phyloP scores from a whole-genome alignment of 2,329 filamentous ascomycete genomes.

The Cladobotryum protrusum region DNA sequence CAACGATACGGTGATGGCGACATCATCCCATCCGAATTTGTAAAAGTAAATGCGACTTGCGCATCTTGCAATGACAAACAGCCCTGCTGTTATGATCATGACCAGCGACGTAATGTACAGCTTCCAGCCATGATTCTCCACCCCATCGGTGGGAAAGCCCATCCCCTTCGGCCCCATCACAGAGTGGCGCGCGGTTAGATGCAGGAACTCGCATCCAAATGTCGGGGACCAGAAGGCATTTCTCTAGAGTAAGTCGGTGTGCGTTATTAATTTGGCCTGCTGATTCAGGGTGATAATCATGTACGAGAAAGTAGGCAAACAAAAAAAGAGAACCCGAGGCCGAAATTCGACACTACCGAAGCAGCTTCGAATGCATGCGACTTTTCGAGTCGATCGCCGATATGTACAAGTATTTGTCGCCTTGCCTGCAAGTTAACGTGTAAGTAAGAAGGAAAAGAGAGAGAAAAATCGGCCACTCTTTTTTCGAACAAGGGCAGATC shows the following conservation, averaged over 20 bases:
- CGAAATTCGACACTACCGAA: too few species aligned
- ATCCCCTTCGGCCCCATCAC: slow-evolving; percentile 15
- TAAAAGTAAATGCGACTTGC: slow-evolving; percentile 28
- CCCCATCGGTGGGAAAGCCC: slow-evolving; percentile 25
- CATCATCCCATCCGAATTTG: slow-evolving; percentile 33
- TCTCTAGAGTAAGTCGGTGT: neutral
- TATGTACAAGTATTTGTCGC: too few species aligned
- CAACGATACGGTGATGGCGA: slow-evolving; percentile 30
- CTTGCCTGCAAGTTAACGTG: too few species aligned
- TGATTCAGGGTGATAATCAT: too few species aligned
- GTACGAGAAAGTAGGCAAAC: too few species aligned
- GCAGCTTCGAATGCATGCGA: too few species aligned
- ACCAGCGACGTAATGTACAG: slow-evolving; percentile 27
- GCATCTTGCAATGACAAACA: slow-evolving; percentile 29
- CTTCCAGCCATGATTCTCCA: slow-evolving; percentile 28
- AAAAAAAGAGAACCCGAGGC: too few species aligned
- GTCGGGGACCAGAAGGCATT: neutral
- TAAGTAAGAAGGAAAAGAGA: too few species aligned
- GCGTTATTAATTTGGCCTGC: too few species aligned
- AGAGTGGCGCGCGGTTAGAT: neutral
- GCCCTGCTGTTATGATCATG: slow-evolving; percentile 30
- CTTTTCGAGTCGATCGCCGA: too few species aligned
- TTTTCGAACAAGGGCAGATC: too few species aligned
- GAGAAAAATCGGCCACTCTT: too few species aligned
- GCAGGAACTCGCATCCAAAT: neutral